Evolutionary conservation across 1,139 yeast genomes (phyloP).

Genomic region (Geotrichum fermentans): DNA sequence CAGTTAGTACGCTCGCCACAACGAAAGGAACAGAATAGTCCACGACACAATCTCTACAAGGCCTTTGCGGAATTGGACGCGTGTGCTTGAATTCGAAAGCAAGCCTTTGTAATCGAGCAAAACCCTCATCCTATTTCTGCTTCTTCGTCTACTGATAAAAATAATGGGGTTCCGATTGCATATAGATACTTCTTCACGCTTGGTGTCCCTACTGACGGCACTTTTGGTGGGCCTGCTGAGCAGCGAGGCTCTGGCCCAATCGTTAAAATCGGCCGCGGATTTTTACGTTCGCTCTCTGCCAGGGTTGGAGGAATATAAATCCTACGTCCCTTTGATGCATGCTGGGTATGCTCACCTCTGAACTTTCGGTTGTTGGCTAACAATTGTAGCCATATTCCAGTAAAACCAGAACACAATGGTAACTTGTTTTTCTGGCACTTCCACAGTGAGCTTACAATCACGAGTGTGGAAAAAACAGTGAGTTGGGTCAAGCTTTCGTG

Average conservation of each 20-base stretch:
- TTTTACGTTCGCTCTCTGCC: conserved; percentile 39
- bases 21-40: no score
- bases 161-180: background rate
- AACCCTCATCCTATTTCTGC: no score
- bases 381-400: conserved; percentile 49
- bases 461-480: conserved; percentile 31
- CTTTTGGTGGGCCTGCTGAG: background rate
- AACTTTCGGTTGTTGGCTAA: no score
- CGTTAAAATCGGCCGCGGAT: conserved; percentile 33
- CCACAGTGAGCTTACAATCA: conserved; percentile 32
- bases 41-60: no score
- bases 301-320: conserved; percentile 31
- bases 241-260: background rate
- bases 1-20: no score
- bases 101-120: no score
- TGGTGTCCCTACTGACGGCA: background rate
- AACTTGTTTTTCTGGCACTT: conserved; percentile 74
- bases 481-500: background rate
- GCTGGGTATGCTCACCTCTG: conserved; percentile 40
- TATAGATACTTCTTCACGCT: background rate
- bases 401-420: conserved; percentile 51
- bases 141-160: no score
- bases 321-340: conserved; percentile 40
- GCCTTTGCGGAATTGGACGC: no score
- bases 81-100: no score